Evolutionary conservation across 75 land plant genomes (phyloP).

Genomic region (Ceratopteris richardii): DNA sequence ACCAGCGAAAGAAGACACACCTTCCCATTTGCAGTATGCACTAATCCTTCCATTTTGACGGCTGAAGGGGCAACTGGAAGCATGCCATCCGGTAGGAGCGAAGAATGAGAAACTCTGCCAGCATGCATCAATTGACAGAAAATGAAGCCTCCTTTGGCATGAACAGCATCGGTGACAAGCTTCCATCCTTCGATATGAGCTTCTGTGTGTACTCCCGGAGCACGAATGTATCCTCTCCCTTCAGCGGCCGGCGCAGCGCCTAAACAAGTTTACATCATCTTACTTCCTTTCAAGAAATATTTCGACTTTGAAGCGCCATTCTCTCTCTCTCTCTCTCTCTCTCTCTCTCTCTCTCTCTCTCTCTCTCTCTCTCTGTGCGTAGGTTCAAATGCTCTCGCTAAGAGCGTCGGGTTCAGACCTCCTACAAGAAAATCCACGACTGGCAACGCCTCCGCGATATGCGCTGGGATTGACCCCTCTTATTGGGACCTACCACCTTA

Average conservation of each 20-base stretch:
- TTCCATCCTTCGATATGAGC: slow-evolving; percentile 32
- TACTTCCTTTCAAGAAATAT: neutral
- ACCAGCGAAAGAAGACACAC: neutral
- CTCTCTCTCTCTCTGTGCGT: too few relatives aligned
- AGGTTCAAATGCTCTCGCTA: too few relatives aligned
- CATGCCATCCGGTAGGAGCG: slow-evolving; percentile 16
- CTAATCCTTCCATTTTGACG: slow-evolving; percentile 12
- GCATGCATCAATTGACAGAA: slow-evolving; percentile 36
- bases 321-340: neutral
- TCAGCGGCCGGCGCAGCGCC: slow-evolving; percentile 15
- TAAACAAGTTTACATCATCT: too few relatives aligned
- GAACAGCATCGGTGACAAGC: slow-evolving; percentile 19
- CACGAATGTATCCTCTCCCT: slow-evolving; percentile 32
- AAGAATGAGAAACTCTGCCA: slow-evolving; percentile 27
- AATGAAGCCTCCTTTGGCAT: slow-evolving; percentile 26
- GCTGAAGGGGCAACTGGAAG: slow-evolving; percentile 18
- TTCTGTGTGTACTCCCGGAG: slow-evolving; percentile 23
- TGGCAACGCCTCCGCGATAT: too few relatives aligned
- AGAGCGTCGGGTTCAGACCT: too few relatives aligned
- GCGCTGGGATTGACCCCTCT: too few relatives aligned
- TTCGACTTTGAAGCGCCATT: neutral
- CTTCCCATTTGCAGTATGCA: slow-evolving; percentile 10
- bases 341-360: too few relatives aligned
- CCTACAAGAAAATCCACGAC: too few relatives aligned
- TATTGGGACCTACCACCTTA: too few relatives aligned